Conservation (phyloP, 2,329 filamentous ascomycete genomes). For the Exserohilum turcica region DNA sequence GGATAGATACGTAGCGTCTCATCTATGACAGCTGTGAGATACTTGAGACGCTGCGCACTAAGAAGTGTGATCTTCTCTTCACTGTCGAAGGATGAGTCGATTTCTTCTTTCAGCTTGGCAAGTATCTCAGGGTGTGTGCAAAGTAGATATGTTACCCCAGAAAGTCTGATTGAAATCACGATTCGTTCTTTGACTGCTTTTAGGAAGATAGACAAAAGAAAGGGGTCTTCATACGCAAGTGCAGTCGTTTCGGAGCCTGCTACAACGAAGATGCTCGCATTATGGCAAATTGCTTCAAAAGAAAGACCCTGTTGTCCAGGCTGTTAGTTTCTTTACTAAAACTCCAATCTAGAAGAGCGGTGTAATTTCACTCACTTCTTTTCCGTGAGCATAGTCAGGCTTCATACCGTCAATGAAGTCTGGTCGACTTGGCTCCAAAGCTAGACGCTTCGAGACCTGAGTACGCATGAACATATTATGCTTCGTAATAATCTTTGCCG, state of each 20-base stretch:
- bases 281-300: slow-evolving; percentile 15
- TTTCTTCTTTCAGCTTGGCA: slow-evolving; percentile 20
- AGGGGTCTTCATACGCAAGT: not conserved
- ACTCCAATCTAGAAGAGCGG: not conserved
- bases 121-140: slow-evolving; percentile 23
- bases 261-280: slow-evolving; percentile 24
- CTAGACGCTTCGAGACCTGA: too few species aligned
- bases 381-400: too few species aligned
- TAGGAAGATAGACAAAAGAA: too few species aligned
- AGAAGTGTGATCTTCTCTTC: slow-evolving; percentile 37
- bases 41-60: slow-evolving; percentile 22
- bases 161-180: too few species aligned
- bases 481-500: too few species aligned
- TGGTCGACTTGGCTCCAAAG: too few species aligned
- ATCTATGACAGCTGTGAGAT: slow-evolving; percentile 25
- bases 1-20: slow-evolving; percentile 43
- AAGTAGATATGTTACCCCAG: slow-evolving; percentile 17
- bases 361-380: too few species aligned
- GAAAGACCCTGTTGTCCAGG: slow-evolving; percentile 18
- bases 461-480: too few species aligned
- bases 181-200: too few species aligned
- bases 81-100: slow-evolving; percentile 21
- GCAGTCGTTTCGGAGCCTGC: slow-evolving; percentile 31
- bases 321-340: not conserved
- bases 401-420: too few species aligned